These are phyloP conservation scores for Vaccinium myrtillus DNA, from an alignment of 148 eudicot genomes.

Conservation along the genomic window DNA sequence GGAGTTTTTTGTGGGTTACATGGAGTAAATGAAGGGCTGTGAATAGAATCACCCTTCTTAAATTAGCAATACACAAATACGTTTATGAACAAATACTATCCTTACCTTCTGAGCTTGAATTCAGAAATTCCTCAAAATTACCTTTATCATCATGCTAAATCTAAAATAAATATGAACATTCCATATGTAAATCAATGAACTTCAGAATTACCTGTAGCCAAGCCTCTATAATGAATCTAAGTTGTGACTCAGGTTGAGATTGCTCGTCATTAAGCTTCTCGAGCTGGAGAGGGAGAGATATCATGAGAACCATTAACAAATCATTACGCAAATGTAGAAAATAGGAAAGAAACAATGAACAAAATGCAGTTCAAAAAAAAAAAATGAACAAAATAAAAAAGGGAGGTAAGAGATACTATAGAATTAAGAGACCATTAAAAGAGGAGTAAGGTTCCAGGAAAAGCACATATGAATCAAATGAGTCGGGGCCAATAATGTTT, in stretches of 20 bases:
- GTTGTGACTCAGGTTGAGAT: conserved; percentile 67
- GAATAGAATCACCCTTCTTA: no score
- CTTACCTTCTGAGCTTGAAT: not conserved
- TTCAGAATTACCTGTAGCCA: conserved; percentile 62
- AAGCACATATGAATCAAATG: no score
- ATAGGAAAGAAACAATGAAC: not conserved
- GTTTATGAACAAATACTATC: not conserved
- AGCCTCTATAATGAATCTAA: conserved; percentile 73
- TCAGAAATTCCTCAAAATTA: not conserved
- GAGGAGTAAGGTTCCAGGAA: no score
- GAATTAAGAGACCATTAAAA: not conserved
- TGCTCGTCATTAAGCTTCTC: conserved; percentile 62
- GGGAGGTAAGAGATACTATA: not conserved
- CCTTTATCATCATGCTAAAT: not conserved
- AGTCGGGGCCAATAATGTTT: no score
- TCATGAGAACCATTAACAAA: not conserved
- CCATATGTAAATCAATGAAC: not conserved
- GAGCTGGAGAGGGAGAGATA: conserved; percentile 33
- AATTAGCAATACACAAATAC: not conserved
- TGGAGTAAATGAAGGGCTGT: no score
- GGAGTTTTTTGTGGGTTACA: no score
- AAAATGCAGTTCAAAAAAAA: no score
- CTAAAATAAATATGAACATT: not conserved
- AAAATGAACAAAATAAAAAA: not conserved
- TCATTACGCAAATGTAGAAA: not conserved